Base-by-base conservation (phyloP, 2,329 filamentous ascomycete species). In the Penicillium griseofulvum region DNA sequence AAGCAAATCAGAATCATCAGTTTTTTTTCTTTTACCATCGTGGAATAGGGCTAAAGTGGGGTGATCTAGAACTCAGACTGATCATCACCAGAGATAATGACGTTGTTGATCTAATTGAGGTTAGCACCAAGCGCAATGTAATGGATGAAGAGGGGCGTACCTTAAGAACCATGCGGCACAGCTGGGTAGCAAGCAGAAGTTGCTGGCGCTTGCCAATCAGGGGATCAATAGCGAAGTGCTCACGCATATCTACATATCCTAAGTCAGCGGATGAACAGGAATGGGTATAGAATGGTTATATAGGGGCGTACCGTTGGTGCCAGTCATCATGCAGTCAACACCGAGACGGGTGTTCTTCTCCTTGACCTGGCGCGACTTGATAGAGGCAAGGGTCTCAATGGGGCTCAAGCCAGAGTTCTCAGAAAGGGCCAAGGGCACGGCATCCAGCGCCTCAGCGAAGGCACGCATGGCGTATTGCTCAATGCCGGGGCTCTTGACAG, bases 381-480 rank as follows among this genome's bases (percentile, higher is more conserved):
- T 86, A 71, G 89, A 88, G 34, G 94, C 93, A 54, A 99, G 83
- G 8, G 93, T 96, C 68, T 97, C 91, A 67, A 99, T 99, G 16
- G 94, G 91, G 77, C 91, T 96, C 60, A 97, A 81, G 59, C 94
- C 94, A 65, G 90, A 96, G 83, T 99, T 99, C 83, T 99, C 93
- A 10, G 94, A 92, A 57, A 99, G 83, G 2, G 94, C 91, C 91
- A 99, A 94, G 33, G 94, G 94, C 1, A 99, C 83, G 1, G 90
- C 83, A 74, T 99, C 94, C 34, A 99, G 85, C 5, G 94, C 95
- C 75, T 97, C 93, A 58, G 94, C 85, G 72, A 99, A 99, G 24
- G 94, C 94, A 59, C 94, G 90, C 93, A 99, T 99, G 63, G 93
- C 92, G 76, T 99, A 99, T 78, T 99, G 94, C 78, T 97, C 93